phyloP scores from a whole-genome alignment of 495 filamentous ascomycete species.

The Penicillium longicatenatum region DNA sequence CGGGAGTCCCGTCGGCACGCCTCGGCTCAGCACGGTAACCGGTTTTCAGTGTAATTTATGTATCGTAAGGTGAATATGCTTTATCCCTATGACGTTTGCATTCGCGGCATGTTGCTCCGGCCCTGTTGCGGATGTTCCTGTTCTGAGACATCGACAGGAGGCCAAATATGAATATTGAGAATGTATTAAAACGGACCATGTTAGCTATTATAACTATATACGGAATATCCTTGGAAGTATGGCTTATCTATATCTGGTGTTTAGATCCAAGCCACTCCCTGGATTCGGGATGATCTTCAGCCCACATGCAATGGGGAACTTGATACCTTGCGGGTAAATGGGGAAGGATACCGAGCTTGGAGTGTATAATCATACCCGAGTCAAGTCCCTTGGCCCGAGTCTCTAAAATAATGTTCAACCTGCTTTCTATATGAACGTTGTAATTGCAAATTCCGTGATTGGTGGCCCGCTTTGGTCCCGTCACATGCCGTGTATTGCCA shows the following conservation, averaged over 20 bases:
- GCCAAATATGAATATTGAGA: neutral
- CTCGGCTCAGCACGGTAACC: slow-evolving; percentile 41
- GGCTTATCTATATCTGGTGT: neutral
- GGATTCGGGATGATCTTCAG: neutral
- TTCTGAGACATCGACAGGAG: slow-evolving; percentile 1
- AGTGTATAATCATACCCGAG: slow-evolving; percentile 7
- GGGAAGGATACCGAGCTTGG: slow-evolving; percentile 12
- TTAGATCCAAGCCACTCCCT: neutral
- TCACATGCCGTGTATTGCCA: slow-evolving; percentile 35
- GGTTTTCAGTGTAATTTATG: slow-evolving; percentile 1
- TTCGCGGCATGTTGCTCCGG: slow-evolving; percentile 10
- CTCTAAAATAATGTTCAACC: neutral
- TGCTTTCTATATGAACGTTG: slow-evolving; percentile 6
- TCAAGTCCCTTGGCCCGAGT: slow-evolving; percentile 24
- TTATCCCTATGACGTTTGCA: slow-evolving; percentile 14
- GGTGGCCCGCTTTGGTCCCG: slow-evolving; percentile 22
- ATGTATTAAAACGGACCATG: neutral
- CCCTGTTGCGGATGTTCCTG: slow-evolving; percentile 1
- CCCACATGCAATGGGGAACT: slow-evolving; percentile 2
- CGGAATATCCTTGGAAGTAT: neutral
- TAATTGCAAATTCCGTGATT: slow-evolving; percentile 32
- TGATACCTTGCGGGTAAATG: slow-evolving; percentile 4
- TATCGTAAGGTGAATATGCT: slow-evolving; percentile 1
- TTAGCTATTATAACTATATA: neutral
- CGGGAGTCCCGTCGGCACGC: slow-evolving; percentile 61